A percentile compares a stretch with the other conserved stretches of the same genome.
phyloP scores from a whole-genome alignment of 176 grass and related monocot genomes.

The Aegilops longissima region DNA sequence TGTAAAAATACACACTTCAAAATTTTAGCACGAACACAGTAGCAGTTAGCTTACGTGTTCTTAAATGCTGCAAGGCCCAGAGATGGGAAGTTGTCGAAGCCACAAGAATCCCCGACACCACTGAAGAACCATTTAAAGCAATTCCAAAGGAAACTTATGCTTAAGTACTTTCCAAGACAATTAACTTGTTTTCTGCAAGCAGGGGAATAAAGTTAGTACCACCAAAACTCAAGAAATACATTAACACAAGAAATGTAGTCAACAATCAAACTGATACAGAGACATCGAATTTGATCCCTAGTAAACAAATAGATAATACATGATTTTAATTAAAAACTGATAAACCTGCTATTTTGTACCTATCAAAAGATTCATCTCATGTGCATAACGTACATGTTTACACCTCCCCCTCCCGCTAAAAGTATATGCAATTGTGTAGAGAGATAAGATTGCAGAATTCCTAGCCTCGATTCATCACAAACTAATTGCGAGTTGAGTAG shows the following conservation, averaged over 20 bases:
- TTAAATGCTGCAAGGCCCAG: constrained; percentile 71
- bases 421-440: background rate
- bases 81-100: constrained; percentile 81
- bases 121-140: constrained; percentile 98
- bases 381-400: background rate
- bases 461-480: background rate
- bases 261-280: background rate
- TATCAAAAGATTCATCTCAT: background rate
- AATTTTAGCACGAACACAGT: background rate
- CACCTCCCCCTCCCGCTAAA: background rate
- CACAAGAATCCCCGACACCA: constrained; percentile 69
- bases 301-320: background rate
- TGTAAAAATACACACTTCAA: background rate
- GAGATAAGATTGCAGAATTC: background rate
- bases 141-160: constrained; percentile 85
- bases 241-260: background rate
- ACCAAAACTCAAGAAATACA: background rate
- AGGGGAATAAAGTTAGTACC: background rate
- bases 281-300: background rate
- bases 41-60: constrained; percentile 57
- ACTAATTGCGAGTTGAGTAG: background rate
- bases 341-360: background rate
- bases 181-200: constrained; percentile 75
- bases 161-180: constrained; percentile 86
- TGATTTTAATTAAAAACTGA: background rate